phyloP scores from a whole-genome alignment of 2,329 filamentous ascomycete species.

The Drechslerella stenobrocha region DNA sequence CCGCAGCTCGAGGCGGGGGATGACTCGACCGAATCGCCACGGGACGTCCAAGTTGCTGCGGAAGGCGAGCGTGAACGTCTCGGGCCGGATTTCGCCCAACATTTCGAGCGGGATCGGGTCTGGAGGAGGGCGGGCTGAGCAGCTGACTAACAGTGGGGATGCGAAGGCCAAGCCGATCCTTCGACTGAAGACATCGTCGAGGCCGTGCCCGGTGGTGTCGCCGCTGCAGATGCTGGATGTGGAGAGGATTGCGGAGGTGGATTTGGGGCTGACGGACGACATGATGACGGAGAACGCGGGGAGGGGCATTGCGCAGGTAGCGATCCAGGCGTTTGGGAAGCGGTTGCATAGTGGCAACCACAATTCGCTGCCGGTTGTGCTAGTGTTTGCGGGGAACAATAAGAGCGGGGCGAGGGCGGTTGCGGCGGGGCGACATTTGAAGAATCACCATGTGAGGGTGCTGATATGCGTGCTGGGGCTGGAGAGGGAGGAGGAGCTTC shows the following conservation, averaged over 20 bases:
- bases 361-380: slow-evolving; percentile 62
- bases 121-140: slow-evolving; percentile 34
- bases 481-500: slow-evolving; percentile 76
- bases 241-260: slow-evolving; percentile 85
- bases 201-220: slow-evolving; percentile 65
- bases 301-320: slow-evolving; percentile 82
- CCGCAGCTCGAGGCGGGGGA: slow-evolving; percentile 57
- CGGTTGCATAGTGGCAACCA: slow-evolving; percentile 56
- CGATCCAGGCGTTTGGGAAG: slow-evolving; percentile 69
- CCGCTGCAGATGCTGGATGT: slow-evolving; percentile 87
- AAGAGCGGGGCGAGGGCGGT: slow-evolving; percentile 82
- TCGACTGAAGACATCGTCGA: slow-evolving; percentile 54
- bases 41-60: slow-evolving; percentile 30
- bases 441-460: slow-evolving; percentile 78
- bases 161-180: slow-evolving; percentile 39
- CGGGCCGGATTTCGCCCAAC: slow-evolving; percentile 38
- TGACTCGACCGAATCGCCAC: slow-evolving; percentile 51
- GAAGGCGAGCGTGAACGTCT: slow-evolving; percentile 50
- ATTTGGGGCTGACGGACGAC: slow-evolving; percentile 82
- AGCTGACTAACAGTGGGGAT: slow-evolving; percentile 52
- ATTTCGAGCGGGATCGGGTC: slow-evolving; percentile 37
- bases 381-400: slow-evolving; percentile 94
- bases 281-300: slow-evolving; percentile 91
- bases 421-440: slow-evolving; percentile 81
- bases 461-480: slow-evolving; percentile 82